Evolutionary conservation across 306 rosid genomes (phyloP), one percentile per base, ranked within the genome.

Genomic region (Acacia confusa): DNA sequence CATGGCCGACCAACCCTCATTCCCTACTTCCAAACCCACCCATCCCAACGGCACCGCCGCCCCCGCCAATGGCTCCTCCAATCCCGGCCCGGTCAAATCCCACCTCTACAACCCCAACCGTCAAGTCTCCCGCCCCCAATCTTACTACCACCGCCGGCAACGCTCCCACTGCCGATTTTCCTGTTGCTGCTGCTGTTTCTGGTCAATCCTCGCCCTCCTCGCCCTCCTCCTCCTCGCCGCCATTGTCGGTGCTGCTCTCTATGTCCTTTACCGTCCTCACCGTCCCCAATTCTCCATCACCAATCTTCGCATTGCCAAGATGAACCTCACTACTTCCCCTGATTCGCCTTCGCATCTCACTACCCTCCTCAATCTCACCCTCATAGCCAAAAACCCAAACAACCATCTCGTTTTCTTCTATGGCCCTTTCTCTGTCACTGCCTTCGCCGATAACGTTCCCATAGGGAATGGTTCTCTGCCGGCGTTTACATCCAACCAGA

Each of bases 121-220:
- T 7, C 94, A 80, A 28, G 84, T 90, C 1, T 91, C 93, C 86
- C 94, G 99, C 3, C 97, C 91, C 0, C 95, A 87, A 16, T 88
- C 97, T 0, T 90, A 87, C 55, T 87, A 90, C 89, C 84, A 83
- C 55, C 92, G 91, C 1, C 91, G 89, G 40, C 95, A 87, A 36
- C 90, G 97, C 9, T 84, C 92, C 69, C 34, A 82, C 76, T 94
- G 98, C 3, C 83, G 78, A 58, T 76, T 89, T 11, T 60, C 66
- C 91, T 92, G 97, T 83, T 95, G 99, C 82, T 92, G 99, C 88
- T 95, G 90, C 78, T 95, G 97, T 72, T 95, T 95, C 91, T 95
- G 99, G 99, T 84, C 94, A 0, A 82, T 95, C 4, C 92, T 95
- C 66, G 4, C 85, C 19, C 2, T 93, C 57, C 85, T 95, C 12